These are phyloP conservation scores for Solanum peruvianum DNA, from an alignment of 257 asterid species.

Conservation along the genomic window DNA sequence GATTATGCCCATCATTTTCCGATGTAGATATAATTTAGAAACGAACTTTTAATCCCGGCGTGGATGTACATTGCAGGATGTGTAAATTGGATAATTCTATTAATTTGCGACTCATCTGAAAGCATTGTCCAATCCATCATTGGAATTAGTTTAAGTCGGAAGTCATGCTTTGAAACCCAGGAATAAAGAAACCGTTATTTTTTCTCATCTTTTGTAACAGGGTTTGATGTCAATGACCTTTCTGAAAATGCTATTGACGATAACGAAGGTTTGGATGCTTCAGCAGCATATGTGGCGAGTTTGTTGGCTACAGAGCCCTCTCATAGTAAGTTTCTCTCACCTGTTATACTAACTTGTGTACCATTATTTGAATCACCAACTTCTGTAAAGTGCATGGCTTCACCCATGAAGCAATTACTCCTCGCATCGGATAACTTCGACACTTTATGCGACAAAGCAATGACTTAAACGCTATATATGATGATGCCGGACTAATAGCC, in stretches of 20 bases:
- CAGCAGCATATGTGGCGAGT: conserved; percentile 87
- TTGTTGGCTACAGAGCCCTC: conserved; percentile 75
- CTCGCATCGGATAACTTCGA: neutral
- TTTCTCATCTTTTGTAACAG: conserved; percentile 14
- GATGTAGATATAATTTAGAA: neutral
- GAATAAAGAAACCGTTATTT: neutral
- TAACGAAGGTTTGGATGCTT: conserved; percentile 70
- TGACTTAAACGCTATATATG: neutral
- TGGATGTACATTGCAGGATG: neutral
- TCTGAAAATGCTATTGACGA: conserved; percentile 74
- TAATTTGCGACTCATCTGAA: neutral
- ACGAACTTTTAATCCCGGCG: neutral
- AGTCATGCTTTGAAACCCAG: neutral
- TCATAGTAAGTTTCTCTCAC: conserved; percentile 41
- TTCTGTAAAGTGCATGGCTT: neutral
- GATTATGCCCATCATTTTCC: neutral
- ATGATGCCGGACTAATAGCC: neutral
- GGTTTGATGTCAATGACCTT: conserved; percentile 85
- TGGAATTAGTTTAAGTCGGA: neutral
- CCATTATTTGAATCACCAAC: neutral
- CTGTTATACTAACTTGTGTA: neutral
- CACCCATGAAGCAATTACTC: neutral
- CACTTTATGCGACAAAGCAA: neutral
- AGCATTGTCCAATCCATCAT: neutral
- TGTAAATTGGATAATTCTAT: neutral